These are phyloP conservation scores for Suhomyces canberraensis DNA, from an alignment of 805 yeast species.

Conservation along the genomic window DNA sequence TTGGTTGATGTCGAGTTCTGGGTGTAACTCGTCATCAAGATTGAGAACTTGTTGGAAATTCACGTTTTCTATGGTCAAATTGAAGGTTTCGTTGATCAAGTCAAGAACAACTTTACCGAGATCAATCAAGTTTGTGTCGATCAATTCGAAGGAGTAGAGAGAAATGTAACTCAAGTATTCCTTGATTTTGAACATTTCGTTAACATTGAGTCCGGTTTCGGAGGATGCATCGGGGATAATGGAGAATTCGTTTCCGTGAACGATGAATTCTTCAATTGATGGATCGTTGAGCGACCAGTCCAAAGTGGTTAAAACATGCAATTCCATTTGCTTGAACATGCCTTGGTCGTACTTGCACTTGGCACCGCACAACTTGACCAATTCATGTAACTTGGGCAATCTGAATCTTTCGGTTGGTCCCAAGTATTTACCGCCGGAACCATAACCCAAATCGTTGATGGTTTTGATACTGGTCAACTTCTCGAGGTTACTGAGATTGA, in stretches of 20 bases:
- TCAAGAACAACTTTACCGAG: constrained; percentile 31
- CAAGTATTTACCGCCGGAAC: constrained; percentile 54
- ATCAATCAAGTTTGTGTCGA: constrained; percentile 29
- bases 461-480: constrained; percentile 23
- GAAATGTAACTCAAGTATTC: constrained; percentile 49
- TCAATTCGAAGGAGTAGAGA: constrained; percentile 45
- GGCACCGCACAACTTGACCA: constrained; percentile 68
- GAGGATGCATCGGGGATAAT: constrained; percentile 2
- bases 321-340: constrained; percentile 67
- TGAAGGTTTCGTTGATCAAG: constrained; percentile 14
- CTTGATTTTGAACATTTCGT: constrained; percentile 45
- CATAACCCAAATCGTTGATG: constrained; percentile 40
- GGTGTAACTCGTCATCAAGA: constrained; percentile 1
- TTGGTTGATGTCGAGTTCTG: constrained; percentile 3
- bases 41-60: constrained; percentile 8
- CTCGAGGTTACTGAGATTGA: constrained; percentile 37
- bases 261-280: constrained; percentile 36
- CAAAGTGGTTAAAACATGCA: constrained; percentile 66
- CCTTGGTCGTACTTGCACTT: constrained; percentile 47
- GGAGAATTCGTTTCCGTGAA: constrained; percentile 29
- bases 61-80: constrained; percentile 6
- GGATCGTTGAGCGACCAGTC: constrained; percentile 74
- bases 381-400: constrained; percentile 69
- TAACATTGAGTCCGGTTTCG: constrained; percentile 6
- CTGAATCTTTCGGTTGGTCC: constrained; percentile 75